Base-by-base conservation (phyloP, 345 rosid species). In the Gossypium bickii region DNA sequence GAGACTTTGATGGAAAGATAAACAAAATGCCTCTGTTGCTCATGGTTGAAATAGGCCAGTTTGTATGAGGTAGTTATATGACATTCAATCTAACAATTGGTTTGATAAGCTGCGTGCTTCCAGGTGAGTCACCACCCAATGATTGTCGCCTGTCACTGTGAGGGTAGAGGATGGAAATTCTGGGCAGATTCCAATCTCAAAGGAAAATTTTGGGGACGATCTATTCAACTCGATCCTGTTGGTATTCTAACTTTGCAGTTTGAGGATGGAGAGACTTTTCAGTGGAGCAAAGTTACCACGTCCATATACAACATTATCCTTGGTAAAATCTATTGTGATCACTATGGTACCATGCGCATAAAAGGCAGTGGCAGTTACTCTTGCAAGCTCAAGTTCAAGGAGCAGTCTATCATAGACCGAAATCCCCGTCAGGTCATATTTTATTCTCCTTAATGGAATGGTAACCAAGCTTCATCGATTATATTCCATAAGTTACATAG, bases 71-170 rank as follows among this genome's bases (percentile, higher is more conserved):
- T 11, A 0, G 48, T 69, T 65, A 77, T 53, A 78, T 53, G 62
- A 55, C 20, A 44, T 72, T 79, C 16, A 56, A 48, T 63, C 43
- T 55, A 25, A 38, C 18, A 52, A 60, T 45, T 67, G 59, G 59
- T 71, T 67, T 82, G 67, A 83, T 69, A 55, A 78, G 63, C 51
- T 72, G 70, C 64, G 86, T 72, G 61, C 71, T 20, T 82, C 77
- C 88, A 95, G 98, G 98, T 95, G 77, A 93, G 99, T 85, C 99
- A 95, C 85, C 98, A 93, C 78, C 99, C 99, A 4, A 91, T 89
- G 93, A 64, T 93, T 76, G 98, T 95, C 68, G 99, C 99, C 63
- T 95, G 99, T 83, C 98, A 95, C 78, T 93, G 99, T 79, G 97
- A 93, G 82, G 99, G 99, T 81, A 90, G 86, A 89, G 98, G 96